phyloP scores from a whole-genome alignment of 805 yeast genomes.

The Phaffomyces antillensis region DNA sequence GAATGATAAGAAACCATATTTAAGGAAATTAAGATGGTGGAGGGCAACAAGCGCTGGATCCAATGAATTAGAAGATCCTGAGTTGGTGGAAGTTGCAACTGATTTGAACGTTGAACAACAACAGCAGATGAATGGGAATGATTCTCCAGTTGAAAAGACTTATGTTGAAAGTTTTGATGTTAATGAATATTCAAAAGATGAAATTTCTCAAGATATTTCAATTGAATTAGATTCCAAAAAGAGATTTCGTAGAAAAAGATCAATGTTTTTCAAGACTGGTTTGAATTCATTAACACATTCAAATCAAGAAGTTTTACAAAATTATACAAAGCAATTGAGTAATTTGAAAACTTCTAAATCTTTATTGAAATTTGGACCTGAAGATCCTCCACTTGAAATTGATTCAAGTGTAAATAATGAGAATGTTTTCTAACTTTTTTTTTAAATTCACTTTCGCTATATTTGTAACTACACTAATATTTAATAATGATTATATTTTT shows the following conservation, averaged over 20 bases:
- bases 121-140: neutral
- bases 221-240: neutral
- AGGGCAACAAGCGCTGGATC: neutral
- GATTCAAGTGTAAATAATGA: neutral
- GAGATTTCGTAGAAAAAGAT: neutral
- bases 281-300: neutral
- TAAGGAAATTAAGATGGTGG: conserved; percentile 6
- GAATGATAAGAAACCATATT: neutral
- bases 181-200: neutral
- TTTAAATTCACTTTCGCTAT: neutral
- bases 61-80: neutral
- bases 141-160: neutral
- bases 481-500: neutral
- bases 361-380: conserved; percentile 4
- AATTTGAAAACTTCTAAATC: neutral
- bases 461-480: neutral
- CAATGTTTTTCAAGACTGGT: neutral
- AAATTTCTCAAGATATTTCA: neutral
- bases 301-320: neutral
- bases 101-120: neutral
- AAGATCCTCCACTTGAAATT: neutral
- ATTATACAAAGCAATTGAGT: conserved; percentile 1
- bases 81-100: neutral
- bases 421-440: neutral
- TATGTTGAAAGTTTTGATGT: neutral